These are phyloP conservation scores for Boletellus emodensis DNA, from an alignment of 768 basidiomycete species.

Conservation along the genomic window DNA sequence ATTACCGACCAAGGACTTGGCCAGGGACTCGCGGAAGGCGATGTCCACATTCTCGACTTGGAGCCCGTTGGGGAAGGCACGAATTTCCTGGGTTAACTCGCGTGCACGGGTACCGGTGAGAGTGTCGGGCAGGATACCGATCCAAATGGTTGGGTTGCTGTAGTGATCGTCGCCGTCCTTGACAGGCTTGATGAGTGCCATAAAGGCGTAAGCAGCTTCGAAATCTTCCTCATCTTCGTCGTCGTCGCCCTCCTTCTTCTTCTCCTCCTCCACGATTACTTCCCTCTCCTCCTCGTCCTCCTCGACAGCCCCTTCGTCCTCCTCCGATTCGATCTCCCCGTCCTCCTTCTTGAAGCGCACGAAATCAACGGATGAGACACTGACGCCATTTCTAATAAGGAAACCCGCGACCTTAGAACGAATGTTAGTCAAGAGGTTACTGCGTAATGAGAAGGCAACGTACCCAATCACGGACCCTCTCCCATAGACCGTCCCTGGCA, in stretches of 20 bases:
- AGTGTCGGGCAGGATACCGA: background rate
- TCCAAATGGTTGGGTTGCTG: background rate
- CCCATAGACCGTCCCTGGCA: background rate
- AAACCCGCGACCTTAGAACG: background rate
- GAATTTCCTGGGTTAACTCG: background rate
- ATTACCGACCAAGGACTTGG: background rate
- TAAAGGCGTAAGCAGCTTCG: background rate
- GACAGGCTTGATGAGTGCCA: background rate
- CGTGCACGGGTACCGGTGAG: background rate
- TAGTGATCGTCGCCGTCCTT: background rate
- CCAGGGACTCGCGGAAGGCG: background rate
- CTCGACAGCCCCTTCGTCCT: too few relatives aligned
- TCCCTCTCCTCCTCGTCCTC: too few relatives aligned
- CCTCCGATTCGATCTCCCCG: background rate
- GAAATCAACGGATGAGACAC: background rate
- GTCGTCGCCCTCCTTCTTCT: background rate
- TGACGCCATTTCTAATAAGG: background rate
- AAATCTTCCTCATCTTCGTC: background rate
- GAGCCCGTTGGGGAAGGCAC: background rate
- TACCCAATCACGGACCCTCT: background rate
- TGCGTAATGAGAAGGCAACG: background rate
- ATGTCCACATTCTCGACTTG: background rate
- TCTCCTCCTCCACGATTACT: background rate
- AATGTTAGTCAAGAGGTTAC: background rate
- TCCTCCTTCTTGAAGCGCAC: background rate